Base-by-base conservation (phyloP, 2,329 filamentous ascomycete genomes). In the Calonectria multiphialidica region DNA sequence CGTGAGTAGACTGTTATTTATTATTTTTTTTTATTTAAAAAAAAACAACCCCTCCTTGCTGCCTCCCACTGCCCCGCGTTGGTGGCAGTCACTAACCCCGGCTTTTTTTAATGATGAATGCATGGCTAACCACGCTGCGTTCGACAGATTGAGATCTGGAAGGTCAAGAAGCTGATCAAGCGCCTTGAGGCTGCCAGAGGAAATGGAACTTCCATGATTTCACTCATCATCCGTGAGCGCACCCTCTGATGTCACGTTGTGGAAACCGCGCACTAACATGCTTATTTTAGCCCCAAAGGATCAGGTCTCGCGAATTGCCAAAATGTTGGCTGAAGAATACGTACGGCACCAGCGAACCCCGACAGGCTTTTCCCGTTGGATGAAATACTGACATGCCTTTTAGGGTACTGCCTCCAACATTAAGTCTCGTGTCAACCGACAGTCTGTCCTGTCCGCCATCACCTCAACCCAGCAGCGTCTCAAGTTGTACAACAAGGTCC, bases 271-370 rank as follows among this genome's bases (percentile, higher is more conserved):
- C 75, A 79, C 77, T 80, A 77, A 80, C 75, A 72, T 53, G 65
- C 63, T 71, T 65, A 28, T 62, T 71, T 72, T 81, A 97, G 95
- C 97, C 73, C 97, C 97, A 79, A 99, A 99, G 92, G 96, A 98
- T 86, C 97, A 99, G 88, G 91, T 99, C 76, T 98, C 97, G 55
- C 93, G 96, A 82, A 94, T 95, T 68, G 95, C 97, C 73, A 98
- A 98, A 91, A 99, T 99, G 97, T 94, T 99, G 93, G 97, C 97
- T 89, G 97, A 99, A 98, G 96, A 98, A 94, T 98, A 97, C 84
- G 95, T 97, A 90, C 78, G 94, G 47, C 61, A 45, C 64, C 45
- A 42, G 23, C 21, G 23, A 37, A 15, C 30, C 13, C n/a, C 44
- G 25, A 47, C 3, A 7, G 66, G 65, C 25, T 7, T 44, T 44